phyloP scores from a whole-genome alignment of 257 asterid species.

The Anisodus tanguticus region DNA sequence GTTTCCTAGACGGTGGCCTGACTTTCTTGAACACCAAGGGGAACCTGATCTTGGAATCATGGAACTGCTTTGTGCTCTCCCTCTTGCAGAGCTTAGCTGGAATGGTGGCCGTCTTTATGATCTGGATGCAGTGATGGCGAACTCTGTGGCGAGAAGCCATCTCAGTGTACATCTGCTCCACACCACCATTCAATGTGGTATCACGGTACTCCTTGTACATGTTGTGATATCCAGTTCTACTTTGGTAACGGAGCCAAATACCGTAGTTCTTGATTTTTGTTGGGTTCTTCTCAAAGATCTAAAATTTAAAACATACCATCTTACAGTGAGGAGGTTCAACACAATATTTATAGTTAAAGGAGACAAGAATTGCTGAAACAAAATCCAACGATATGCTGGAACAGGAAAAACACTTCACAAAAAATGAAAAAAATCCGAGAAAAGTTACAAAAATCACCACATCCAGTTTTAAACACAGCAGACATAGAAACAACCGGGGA shows the following conservation, averaged over 20 bases:
- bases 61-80: slow-evolving; percentile 26
- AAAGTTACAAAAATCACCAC: not conserved
- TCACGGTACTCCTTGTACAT: slow-evolving; percentile 53
- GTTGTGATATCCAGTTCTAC: slow-evolving; percentile 91
- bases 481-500: not conserved
- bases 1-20: slow-evolving; percentile 27
- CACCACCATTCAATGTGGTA: slow-evolving; percentile 25
- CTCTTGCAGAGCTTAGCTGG: slow-evolving; percentile 28
- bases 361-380: not conserved
- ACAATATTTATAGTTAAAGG: not conserved
- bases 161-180: slow-evolving; percentile 29
- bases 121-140: slow-evolving; percentile 29
- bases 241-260: slow-evolving; percentile 51
- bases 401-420: not conserved
- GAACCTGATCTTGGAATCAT: slow-evolving; percentile 24
- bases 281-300: slow-evolving; percentile 92
- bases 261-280: slow-evolving; percentile 76
- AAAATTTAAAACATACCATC: not conserved
- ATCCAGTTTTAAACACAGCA: not conserved
- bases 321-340: not conserved
- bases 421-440: not conserved
- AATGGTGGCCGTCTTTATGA: slow-evolving; percentile 21
- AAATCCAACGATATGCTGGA: not conserved
- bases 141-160: slow-evolving; percentile 25
- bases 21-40: slow-evolving; percentile 25